Percentiles rank a stretch among this genome's conserved stretches.
phyloP scores from a whole-genome alignment of 176 grass and related monocot species.

The Bothriochloa decipiens region DNA sequence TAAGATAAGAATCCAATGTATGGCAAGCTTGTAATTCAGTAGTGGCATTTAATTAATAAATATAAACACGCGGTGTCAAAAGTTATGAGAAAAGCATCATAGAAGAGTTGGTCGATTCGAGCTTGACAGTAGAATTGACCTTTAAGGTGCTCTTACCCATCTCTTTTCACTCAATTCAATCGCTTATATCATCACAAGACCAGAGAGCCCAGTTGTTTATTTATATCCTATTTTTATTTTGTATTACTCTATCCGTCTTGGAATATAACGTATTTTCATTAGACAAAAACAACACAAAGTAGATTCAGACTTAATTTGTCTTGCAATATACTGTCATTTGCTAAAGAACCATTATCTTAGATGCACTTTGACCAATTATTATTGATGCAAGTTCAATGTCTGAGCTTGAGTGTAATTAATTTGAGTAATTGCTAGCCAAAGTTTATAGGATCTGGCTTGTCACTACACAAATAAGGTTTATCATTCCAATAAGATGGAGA shows the following conservation, averaged over 20 bases:
- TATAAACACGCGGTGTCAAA: not conserved
- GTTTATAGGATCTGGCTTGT: no score
- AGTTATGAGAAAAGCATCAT: not conserved
- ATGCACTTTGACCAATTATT: not conserved
- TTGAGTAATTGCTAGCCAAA: not conserved
- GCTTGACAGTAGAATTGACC: slow-evolving; percentile 1
- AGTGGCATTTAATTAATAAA: not conserved
- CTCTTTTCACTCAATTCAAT: not conserved
- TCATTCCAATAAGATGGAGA: not conserved
- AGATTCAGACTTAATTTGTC: not conserved
- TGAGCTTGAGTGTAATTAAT: not conserved
- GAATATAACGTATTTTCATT: not conserved
- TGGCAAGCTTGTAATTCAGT: not conserved
- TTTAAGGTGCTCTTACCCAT: not conserved
- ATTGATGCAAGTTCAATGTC: not conserved
- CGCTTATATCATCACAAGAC: not conserved
- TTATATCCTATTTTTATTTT: not conserved
- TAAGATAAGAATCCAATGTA: not conserved
- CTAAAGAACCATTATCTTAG: not conserved
- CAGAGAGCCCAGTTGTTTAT: not conserved
- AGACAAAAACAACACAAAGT: not conserved
- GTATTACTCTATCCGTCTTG: not conserved
- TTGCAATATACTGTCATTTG: not conserved
- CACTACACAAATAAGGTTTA: no score
- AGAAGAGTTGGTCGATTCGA: not conserved